Conservation (phyloP, 2,329 filamentous ascomycete genomes). For the Alternaria brassicicola region DNA sequence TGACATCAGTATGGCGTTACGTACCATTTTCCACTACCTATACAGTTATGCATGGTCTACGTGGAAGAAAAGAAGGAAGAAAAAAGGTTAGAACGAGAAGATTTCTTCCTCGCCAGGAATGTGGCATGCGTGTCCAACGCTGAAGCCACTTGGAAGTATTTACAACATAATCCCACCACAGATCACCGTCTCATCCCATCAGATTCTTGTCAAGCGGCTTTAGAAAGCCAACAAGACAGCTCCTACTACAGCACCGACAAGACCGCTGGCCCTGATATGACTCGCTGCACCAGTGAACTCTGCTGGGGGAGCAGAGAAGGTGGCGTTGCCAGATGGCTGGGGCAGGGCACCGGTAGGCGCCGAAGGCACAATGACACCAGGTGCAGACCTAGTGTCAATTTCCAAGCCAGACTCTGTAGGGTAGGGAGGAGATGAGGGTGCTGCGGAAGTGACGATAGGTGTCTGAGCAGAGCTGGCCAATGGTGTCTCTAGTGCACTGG, state of each 20-base stretch:
- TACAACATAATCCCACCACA: neutral
- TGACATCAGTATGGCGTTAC: neutral
- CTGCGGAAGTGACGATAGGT: neutral
- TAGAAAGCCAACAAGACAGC: constrained; percentile 37
- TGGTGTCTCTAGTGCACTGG: constrained; percentile 8
- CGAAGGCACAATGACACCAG: constrained; percentile 27
- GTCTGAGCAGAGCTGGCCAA: neutral
- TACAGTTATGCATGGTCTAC: neutral
- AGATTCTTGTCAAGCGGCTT: neutral
- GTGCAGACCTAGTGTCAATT: constrained; percentile 37
- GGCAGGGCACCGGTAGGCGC: constrained; percentile 30
- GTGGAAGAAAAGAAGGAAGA: neutral
- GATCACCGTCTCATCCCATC: neutral
- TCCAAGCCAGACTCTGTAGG: constrained; percentile 30
- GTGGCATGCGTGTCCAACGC: neutral
- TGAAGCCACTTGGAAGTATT: neutral
- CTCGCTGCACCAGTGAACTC: constrained; percentile 40
- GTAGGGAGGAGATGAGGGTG: constrained; percentile 21
- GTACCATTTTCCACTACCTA: neutral
- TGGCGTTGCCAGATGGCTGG: constrained; percentile 27
- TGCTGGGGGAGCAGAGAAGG: constrained; percentile 23
- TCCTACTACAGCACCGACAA: constrained; percentile 32
- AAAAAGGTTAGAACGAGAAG: neutral
- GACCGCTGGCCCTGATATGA: constrained; percentile 27
- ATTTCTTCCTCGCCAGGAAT: neutral